These are phyloP conservation scores for Letharia columbiana DNA, from an alignment of 495 filamentous ascomycete species.

Conservation along the genomic window DNA sequence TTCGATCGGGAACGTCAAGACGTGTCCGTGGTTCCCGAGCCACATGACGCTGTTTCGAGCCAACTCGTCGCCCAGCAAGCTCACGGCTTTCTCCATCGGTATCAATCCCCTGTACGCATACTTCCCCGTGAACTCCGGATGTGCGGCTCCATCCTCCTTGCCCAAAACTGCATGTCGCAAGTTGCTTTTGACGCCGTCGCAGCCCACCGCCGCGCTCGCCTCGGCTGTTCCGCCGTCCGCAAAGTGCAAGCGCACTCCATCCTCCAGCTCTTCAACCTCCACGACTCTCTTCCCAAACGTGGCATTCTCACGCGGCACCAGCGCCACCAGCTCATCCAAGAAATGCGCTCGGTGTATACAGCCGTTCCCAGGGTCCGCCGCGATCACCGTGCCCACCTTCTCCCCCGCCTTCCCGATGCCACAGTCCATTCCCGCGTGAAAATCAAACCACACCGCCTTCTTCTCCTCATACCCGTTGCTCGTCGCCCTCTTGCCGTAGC, in stretches of 20 bases:
- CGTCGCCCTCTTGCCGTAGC: slow-evolving; percentile 33
- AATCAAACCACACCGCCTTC: slow-evolving; percentile 16
- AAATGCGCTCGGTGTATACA: slow-evolving; percentile 45
- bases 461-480: slow-evolving; percentile 34
- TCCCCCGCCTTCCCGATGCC: slow-evolving; percentile 25
- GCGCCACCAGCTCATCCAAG: slow-evolving; percentile 39
- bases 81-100: slow-evolving; percentile 43
- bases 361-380: slow-evolving; percentile 27
- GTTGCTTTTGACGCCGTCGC: slow-evolving; percentile 33
- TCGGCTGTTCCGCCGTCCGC: slow-evolving; percentile 33
- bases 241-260: slow-evolving; percentile 29
- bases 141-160: slow-evolving; percentile 29
- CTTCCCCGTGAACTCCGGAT: slow-evolving; percentile 42
- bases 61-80: slow-evolving; percentile 40
- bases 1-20: slow-evolving; percentile 44
- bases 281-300: slow-evolving; percentile 40
- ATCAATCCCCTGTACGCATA: slow-evolving; percentile 45
- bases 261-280: slow-evolving; percentile 24
- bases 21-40: slow-evolving; percentile 37
- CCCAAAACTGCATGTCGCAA: slow-evolving; percentile 34
- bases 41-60: slow-evolving; percentile 39
- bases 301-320: slow-evolving; percentile 37
- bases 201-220: slow-evolving; percentile 35
- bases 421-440: slow-evolving; percentile 23
- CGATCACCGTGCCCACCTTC: slow-evolving; percentile 28